Conservation (phyloP, 78 protist genomes). For the Dictyostelium firmibasis region DNA sequence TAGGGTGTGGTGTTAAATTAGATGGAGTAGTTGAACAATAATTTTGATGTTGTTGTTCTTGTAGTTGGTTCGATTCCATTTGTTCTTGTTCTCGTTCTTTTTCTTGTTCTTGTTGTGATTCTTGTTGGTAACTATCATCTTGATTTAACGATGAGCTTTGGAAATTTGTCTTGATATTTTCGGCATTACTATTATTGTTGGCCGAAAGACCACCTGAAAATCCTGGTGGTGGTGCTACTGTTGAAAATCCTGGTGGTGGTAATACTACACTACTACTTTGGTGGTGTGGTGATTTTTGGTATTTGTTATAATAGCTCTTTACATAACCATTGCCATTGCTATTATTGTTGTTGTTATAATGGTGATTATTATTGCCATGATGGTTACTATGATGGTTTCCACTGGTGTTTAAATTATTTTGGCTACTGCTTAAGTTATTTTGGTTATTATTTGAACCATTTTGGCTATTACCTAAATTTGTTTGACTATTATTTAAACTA, state of each 20-base stretch:
- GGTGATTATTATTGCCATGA: neutral
- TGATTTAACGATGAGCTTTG: neutral
- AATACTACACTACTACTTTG: neutral
- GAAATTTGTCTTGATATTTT: neutral
- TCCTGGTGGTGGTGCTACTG: neutral
- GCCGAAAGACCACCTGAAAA: neutral
- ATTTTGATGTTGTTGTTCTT: neutral
- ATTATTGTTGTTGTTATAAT: neutral
- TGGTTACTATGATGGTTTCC: neutral
- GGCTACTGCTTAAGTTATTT: neutral
- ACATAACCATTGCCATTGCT: neutral
- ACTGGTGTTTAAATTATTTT: neutral
- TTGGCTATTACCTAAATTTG: neutral
- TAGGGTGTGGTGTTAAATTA: neutral
- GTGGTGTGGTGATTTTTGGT: neutral
- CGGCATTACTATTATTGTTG: neutral
- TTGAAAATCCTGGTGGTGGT: conserved; percentile 35
- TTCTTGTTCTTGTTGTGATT: neutral
- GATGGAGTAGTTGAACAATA: neutral
- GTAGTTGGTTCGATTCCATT: neutral
- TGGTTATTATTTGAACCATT: neutral
- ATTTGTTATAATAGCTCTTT: neutral
- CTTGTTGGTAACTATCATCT: neutral
- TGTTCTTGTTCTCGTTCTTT: too few species aligned
- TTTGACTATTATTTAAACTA: neutral